Base-by-base conservation (phyloP, 1,139 yeast species). In the Hyphopichia fennica region DNA sequence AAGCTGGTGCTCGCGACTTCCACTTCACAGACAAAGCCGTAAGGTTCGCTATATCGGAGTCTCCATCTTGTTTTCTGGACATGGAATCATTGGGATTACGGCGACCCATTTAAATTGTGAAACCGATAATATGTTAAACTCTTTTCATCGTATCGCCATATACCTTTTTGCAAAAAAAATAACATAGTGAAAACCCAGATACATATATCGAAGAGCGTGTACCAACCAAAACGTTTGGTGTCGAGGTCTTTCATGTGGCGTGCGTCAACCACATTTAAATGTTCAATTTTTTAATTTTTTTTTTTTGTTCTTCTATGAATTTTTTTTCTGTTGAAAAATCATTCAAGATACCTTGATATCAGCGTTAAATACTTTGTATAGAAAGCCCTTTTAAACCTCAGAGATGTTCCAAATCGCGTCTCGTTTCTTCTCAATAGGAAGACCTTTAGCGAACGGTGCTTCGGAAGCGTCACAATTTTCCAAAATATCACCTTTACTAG, bases 401-500 rank as follows among this genome's bases (percentile, higher is more conserved):
- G 9, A 15, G 40, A 59, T 61, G 64, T 54, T 54, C 37, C 49
- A 44, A 39, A 35, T 44, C 8, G 42, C 50, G 20, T 35, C 37
- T 25, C 61, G 65, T 38, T 52, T 58, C 42, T 53, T 61, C 42
- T 50, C 60, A 23, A 46, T 52, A 9, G 50, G 56, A 23, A 50
- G 52, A 33, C 47, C 49, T 15, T 41, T 47, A 13, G 42, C 41
- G 7, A 45, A 48, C 18, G 41, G 42, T 8, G 20, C 16, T 4
- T 11, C 29, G 5, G 3, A n/a, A 9, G 32, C 33, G 10, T 3
- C 17, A 8, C 28, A 25, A n/a, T 17, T 54, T 2, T 39, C 37
- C 27, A 56, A 49, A 41, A 45, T 54, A 17, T 58, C 52, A 37
- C 69, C 71, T 4, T 54, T 49, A 15, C 55, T 63, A 38, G 74